Evolutionary conservation across 108 stramenopile species (phyloP).

Genomic region (Conticribra weissflogii): DNA sequence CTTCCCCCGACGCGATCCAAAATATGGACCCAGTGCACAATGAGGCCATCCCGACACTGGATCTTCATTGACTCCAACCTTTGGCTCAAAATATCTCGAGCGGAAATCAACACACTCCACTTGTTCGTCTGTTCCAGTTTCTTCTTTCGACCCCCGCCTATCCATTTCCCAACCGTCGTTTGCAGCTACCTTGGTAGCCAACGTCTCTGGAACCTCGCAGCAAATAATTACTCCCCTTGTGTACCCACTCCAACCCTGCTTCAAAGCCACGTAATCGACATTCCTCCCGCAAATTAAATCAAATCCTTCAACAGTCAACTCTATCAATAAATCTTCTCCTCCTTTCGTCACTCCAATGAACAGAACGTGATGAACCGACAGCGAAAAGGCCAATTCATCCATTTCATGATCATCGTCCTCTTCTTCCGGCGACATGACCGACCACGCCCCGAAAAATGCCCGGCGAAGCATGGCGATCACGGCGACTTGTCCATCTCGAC

Average conservation of each 20-base stretch:
- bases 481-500: slow-evolving; percentile 26
- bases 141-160: background rate
- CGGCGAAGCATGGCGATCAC: slow-evolving; percentile 62
- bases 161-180: slow-evolving; percentile 1
- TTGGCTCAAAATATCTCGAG: slow-evolving; percentile 95
- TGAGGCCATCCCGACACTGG: slow-evolving; percentile 97
- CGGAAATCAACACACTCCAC: slow-evolving; percentile 65
- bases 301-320: slow-evolving; percentile 70
- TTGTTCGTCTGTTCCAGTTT: slow-evolving; percentile 14
- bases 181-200: background rate
- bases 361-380: slow-evolving; percentile 41
- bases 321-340: slow-evolving; percentile 77
- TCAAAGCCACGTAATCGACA: slow-evolving; percentile 63
- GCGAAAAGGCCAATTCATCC: slow-evolving; percentile 33
- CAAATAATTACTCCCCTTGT: slow-evolving; percentile 82
- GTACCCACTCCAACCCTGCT: slow-evolving; percentile 63
- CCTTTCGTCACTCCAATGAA: slow-evolving; percentile 72
- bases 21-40: slow-evolving; percentile 92
- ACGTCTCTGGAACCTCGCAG: slow-evolving; percentile 37
- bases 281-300: slow-evolving; percentile 44
- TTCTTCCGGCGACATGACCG: slow-evolving; percentile 10
- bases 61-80: slow-evolving; percentile 96
- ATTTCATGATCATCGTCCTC: slow-evolving; percentile 23
- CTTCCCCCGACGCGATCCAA: slow-evolving; percentile 77
- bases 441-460: slow-evolving; percentile 50